Percentiles rank a stretch among this genome's conserved stretches.
phyloP scores from a whole-genome alignment of 73 alveolate species.

The Symbiodinium pilosum region DNA sequence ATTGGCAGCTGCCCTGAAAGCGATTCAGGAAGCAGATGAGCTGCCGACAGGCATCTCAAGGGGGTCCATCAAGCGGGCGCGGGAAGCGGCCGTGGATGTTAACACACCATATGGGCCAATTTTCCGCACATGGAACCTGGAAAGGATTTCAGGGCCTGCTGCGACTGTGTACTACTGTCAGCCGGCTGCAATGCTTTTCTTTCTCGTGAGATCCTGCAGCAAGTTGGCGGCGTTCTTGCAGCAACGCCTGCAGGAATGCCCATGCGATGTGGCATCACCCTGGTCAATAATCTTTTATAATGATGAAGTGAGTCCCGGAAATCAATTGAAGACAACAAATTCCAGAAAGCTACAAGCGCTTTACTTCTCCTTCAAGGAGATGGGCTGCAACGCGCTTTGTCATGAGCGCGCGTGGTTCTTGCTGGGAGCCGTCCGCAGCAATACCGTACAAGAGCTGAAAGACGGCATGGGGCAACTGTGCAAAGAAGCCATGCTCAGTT shows the following conservation, averaged over 20 bases:
- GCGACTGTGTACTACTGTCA: background rate
- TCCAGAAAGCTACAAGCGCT: background rate
- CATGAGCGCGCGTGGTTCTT: background rate
- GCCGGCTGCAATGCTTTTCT: background rate
- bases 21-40: background rate
- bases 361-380: background rate
- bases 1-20: background rate
- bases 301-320: constrained; percentile 1
- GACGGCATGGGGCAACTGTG: background rate
- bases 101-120: background rate
- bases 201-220: background rate
- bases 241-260: background rate
- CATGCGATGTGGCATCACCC: background rate
- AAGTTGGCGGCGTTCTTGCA: background rate
- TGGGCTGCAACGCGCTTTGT: background rate
- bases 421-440: background rate
- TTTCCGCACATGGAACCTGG: background rate
- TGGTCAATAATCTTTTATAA: background rate
- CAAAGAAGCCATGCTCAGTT: background rate
- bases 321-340: background rate
- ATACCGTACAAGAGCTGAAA: background rate
- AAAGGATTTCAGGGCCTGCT: background rate
- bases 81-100: background rate
- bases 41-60: background rate
- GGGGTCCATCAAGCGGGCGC: background rate